Base-by-base conservation (phyloP, 352 stramenopile genomes). In the Phytophthora fragariaefolia region DNA sequence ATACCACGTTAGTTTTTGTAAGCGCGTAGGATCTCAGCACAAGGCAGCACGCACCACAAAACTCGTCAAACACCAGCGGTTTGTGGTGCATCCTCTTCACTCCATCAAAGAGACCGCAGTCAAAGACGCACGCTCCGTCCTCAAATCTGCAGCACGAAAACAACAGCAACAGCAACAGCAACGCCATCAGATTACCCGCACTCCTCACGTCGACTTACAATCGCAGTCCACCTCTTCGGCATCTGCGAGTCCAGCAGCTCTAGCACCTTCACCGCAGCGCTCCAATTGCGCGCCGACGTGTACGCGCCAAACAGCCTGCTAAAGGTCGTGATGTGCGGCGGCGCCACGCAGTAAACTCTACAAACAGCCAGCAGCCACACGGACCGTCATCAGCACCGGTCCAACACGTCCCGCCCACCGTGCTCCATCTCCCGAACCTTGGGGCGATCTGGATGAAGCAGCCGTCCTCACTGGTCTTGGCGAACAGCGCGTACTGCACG, bases 71-170 rank as follows among this genome's bases (percentile, higher is more conserved):
- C 2, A 91, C 83, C 6, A 96, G 71, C 15, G 86, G 66, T 51
- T 95, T 95, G 69, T 92, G 83, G 48, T 95, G 87, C 58, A 89
- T 71, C 3, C 83, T 76, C 66, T 95, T 93, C 49, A 96, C 76
- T 7, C 86, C 88, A 32, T 96, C 87, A 59, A 96, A 92, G 17
- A 96, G 70, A 2, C 88, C 88, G 43, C 88, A 96, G 64, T 96
- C 88, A 67, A 96, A 93, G 2, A 96, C 75, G 47, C 88, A 96
- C 17, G 88, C 88, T 6, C 86, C 84, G 48, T 80, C 82, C 27
- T 90, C 85, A 63, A 95, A 96, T 34, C 87, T 92, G 43, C 24
- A 46, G 27, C 22, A 63, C 12, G 4, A 53, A n/a, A n/a, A n/a
- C n/a, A n/a, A n/a, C n/a, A n/a, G n/a, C n/a, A n/a, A n/a, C n/a